Base-by-base conservation (phyloP, 306 rosid species). In the Heteromeles arbutifolia region DNA sequence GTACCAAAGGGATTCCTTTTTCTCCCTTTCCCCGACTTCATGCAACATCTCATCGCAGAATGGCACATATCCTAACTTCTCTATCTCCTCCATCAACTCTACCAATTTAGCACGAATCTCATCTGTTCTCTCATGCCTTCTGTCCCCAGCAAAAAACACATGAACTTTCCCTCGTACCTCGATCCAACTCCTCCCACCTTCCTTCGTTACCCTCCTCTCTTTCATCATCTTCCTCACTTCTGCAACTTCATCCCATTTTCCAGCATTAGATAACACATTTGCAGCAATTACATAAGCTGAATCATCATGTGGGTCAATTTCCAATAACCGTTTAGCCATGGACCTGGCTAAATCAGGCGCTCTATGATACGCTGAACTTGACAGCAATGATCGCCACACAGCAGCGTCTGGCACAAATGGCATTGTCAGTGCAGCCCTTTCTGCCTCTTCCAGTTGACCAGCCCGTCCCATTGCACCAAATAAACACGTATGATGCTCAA, bases 401-500 rank as follows among this genome's bases (percentile, higher is more conserved):
- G 97, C 96, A 0, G 95, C 93, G 72, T 94, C 98, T 0, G 97
- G 91, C 70, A 77, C 67, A 58, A 86, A 83, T 5, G 96, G 96
- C 91, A 92, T 90, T 2, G 88, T 80, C 85, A 76, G 76, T 5
- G 87, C 97, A 70, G 84, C 65, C 77, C 72, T 86, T 83, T 92
- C 96, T 0, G 98, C 97, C 43, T 79, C 81, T 52, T 88, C 87
- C 65, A 90, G 81, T 31, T 80, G 80, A 52, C 98, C 68, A 64
- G 25, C 25, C 21, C 68, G 41, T 31, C 68, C 68, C 44, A 31
- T 29, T 32, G 68, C 68, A 64, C 44, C 43, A 31, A 64, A 44
- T 83, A 95, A 82, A 84, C 98, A 95, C 0, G 98, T 95, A 81
- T 85, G 92, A 84, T 94, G 98, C 85, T 90, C 95, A 9, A 94